These are phyloP conservation scores for Aspergillus sp. DNA, from an alignment of 2,329 filamentous ascomycete species.

Conservation along the genomic window DNA sequence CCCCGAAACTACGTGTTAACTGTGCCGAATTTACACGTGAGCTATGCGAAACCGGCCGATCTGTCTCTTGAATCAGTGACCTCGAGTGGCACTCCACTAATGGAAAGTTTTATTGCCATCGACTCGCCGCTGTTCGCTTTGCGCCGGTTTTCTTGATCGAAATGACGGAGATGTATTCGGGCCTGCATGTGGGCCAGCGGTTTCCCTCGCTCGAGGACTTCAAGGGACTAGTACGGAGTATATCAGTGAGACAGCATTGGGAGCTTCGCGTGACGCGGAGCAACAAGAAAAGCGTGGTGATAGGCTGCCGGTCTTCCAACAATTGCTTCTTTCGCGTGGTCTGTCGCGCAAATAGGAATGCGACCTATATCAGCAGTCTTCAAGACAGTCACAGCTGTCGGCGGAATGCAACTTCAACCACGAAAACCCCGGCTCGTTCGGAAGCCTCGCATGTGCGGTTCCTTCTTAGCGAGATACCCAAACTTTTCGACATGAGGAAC, in stretches of 20 bases:
- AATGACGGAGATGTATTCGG: constrained; percentile 42
- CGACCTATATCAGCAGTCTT: constrained; percentile 41
- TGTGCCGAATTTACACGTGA: background rate
- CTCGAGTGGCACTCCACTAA: constrained; percentile 19
- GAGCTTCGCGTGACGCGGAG: constrained; percentile 41
- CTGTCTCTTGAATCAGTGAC: constrained; percentile 1
- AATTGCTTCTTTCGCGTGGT: constrained; percentile 43
- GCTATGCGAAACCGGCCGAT: constrained; percentile 14
- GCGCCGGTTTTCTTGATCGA: constrained; percentile 15
- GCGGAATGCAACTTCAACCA: constrained; percentile 27
- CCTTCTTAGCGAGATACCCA: constrained; percentile 39
- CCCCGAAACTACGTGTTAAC: background rate
- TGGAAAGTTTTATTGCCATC: constrained; percentile 23
- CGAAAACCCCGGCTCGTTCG: constrained; percentile 37
- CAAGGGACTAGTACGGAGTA: constrained; percentile 38
- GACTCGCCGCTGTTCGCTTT: constrained; percentile 15
- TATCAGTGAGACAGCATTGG: constrained; percentile 43
- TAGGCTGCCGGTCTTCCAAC: constrained; percentile 39
- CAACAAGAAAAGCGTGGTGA: constrained; percentile 43
- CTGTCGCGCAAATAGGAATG: constrained; percentile 41
- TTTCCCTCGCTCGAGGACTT: constrained; percentile 41
- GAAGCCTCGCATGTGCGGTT: constrained; percentile 43
- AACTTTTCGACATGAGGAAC: constrained; percentile 39
- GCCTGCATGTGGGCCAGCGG: constrained; percentile 39
- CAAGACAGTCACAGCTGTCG: constrained; percentile 41